Base-by-base conservation (phyloP, 2,329 filamentous ascomycete genomes). In the Hypoxylon sp. region DNA sequence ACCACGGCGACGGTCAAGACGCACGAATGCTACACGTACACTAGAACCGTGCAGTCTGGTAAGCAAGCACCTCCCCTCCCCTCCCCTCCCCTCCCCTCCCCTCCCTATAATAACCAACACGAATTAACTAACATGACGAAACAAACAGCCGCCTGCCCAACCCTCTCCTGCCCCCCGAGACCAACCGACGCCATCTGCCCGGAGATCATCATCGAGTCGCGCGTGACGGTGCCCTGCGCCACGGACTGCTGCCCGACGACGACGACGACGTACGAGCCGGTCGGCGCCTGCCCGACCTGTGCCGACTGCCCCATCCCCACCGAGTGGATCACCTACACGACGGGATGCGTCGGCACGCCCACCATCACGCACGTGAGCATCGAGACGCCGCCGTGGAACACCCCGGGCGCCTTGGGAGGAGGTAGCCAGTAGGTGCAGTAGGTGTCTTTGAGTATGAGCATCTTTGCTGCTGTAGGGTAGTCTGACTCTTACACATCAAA, bases 241-340 rank as follows among this genome's bases (percentile, higher is more conserved):
- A 70, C 69, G 13, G 59, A 69, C 43, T 73, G 70, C 62, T 76
- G 74, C 60, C 67, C 67, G n/a, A 60, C 48, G 7, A 76, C 73
- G 6, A 54, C 67, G 26, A 68, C 66, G 4, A 43, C 54, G 15
- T 60, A 57, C 37, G 60, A 51, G 37, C 37, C 56, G 5, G 49
- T 8, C 8, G 53, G 40, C 2, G 34, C 58, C 11, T 69, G 66
- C 48, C 57, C 63, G 23, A 66, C 59, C 3, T 67, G 66, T 38
- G 61, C 59, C 25, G 42, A 46, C 6, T 68, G 66, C 51, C 56
- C 36, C 9, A 51, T 66, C 35, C 63, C 63, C 1, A 67, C 65
- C 0, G 55, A 65, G 38, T 63, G 57, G 53, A 50, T 61, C 47
- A 67, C 63, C 32, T 63, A 63, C 27, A 68, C 62, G 5, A 68